Base-by-base conservation (phyloP, 1,284 basidiomycete species). In the Tylopilus orsonianus region DNA sequence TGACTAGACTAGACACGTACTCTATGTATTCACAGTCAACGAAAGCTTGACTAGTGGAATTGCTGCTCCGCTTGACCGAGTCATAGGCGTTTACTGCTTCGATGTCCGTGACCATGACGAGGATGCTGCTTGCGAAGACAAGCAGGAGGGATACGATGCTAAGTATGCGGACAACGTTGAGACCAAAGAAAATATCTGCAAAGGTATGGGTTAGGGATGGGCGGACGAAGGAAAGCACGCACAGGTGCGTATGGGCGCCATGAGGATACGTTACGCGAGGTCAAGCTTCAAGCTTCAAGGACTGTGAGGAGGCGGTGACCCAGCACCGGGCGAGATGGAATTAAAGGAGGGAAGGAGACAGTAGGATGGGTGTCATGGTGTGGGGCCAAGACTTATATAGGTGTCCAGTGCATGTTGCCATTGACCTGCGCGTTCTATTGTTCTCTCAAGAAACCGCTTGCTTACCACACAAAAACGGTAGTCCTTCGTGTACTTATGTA, bases 111-210 rank as follows among this genome's bases (percentile, higher is more conserved):
- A 85, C 85, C 62, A 95, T 80, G 26, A 88, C 85, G 35, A 90
- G 79, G 51, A 94, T 83, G 55, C 87, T 92, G 65, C 87, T 88
- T 14, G 87, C 74, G 55, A 95, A 87, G 27, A 93, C 84, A 36
- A 89, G 78, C 12, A 90, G 60, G 47, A 97, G 79, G 5, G 83
- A 78, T 49, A 95, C 75, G 58, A 96, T 82, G 70, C 90, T 91
- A 44, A 96, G 67, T 19, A 78, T 67, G 34, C 93, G 88, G 56
- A 90, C 75, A 58, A 66, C 75, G 65, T 95, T 95, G 64, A 95
- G 83, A 45, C 77, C 79, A 60, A 92, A 80, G 73, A 95, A 96
- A 37, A 78, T 64, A 56, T 80, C 87, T 89, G 55, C 22, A 1
- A 35, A 23, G 13, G 14, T 26, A 42, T 55, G 48, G 60, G 44